A percentile compares a stretch with the other conserved stretches of the same genome.
phyloP scores from a whole-genome alignment of 805 yeast species.

The Metschnikowia lochheadii region DNA sequence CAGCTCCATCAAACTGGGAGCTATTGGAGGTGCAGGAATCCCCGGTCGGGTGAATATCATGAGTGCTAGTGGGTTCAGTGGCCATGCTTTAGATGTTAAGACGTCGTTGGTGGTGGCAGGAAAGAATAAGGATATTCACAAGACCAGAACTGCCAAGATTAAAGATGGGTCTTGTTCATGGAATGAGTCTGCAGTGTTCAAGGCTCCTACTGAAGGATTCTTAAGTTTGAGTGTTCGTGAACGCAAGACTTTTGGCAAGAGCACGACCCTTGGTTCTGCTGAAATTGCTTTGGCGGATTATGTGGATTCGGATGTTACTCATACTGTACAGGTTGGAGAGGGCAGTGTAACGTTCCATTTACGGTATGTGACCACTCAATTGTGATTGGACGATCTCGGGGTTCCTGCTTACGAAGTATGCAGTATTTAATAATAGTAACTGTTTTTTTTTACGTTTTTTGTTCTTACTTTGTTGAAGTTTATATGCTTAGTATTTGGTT shows the following conservation, averaged over 20 bases:
- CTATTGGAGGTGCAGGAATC: constrained; percentile 33
- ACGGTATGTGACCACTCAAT: constrained; percentile 20
- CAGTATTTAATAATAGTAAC: too few relatives aligned
- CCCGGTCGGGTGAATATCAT: constrained; percentile 56
- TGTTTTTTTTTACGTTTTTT: too few relatives aligned
- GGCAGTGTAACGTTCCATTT: constrained; percentile 43
- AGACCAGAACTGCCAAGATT: constrained; percentile 55
- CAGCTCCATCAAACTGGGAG: constrained; percentile 34
- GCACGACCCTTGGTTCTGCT: constrained; percentile 57
- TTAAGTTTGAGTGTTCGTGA: constrained; percentile 59
- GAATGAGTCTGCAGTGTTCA: constrained; percentile 66
- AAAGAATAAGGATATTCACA: constrained; percentile 55
- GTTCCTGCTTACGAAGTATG: too few relatives aligned
- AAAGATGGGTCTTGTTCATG: constrained; percentile 46
- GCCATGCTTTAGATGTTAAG: constrained; percentile 45
- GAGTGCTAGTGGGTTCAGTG: constrained; percentile 41
- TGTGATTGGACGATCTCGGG: not conserved
- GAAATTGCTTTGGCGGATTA: constrained; percentile 49
- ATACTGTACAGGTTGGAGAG: constrained; percentile 30
- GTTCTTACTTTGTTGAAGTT: too few relatives aligned
- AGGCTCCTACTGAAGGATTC: constrained; percentile 57
- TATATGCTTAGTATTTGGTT: too few relatives aligned
- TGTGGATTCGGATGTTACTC: constrained; percentile 42
- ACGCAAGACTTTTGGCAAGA: constrained; percentile 72
- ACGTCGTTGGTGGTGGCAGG: constrained; percentile 45